Conservation (phyloP, 2,329 filamentous ascomycete genomes). For the Talaromyces sp. region DNA sequence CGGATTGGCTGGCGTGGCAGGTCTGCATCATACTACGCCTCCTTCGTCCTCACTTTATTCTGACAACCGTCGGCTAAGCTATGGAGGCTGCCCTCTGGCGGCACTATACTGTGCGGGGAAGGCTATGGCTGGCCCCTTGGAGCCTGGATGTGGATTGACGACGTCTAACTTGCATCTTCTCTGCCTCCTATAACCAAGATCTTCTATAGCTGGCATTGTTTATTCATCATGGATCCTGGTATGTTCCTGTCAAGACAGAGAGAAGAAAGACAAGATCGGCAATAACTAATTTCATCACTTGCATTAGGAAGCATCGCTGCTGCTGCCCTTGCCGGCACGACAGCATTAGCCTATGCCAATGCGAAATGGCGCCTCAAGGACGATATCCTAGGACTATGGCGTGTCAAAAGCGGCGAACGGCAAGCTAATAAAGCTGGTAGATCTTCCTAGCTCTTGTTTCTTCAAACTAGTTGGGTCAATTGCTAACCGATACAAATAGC, state of each 20-base stretch:
- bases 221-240: background rate
- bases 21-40: background rate
- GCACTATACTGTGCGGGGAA: background rate
- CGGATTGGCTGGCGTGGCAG: background rate
- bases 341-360: constrained; percentile 41
- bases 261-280: background rate
- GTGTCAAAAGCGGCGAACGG: background rate
- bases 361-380: constrained; percentile 63
- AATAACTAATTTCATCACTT: background rate
- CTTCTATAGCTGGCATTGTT: background rate
- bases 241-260: background rate
- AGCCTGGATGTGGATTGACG: background rate
- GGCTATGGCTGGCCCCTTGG: no score
- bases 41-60: background rate
- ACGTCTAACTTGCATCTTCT: background rate
- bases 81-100: background rate
- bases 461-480: background rate
- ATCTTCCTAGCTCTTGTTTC: background rate
- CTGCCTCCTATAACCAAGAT: background rate
- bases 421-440: constrained; percentile 42
- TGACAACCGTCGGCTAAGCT: background rate
- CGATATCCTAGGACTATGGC: constrained; percentile 44
- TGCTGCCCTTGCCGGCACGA: constrained; percentile 22
- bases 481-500: constrained; percentile 28
- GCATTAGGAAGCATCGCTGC: constrained; percentile 17